Evolutionary conservation across 2,329 filamentous ascomycete genomes (phyloP), one percentile per base, ranked within the genome.

Genomic region (Pseudogymnoascus pannorum): DNA sequence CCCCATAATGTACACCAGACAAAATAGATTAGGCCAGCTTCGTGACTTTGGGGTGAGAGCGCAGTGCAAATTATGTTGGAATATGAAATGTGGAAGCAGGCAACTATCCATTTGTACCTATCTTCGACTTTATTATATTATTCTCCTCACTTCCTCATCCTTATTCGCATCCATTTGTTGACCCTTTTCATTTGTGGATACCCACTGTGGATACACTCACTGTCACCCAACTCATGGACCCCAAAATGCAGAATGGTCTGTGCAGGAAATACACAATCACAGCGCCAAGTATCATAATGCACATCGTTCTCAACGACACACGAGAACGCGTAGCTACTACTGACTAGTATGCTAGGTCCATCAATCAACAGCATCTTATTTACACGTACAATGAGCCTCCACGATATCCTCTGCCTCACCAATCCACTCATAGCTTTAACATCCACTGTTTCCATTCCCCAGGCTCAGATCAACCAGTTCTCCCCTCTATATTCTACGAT

Each of bases 381-480:
- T 29, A 3, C 14, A 29, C 24, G 6, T n/a, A 44, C 20, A 44
- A 40, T 48, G 42, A 16, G 6, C 11, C 42, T 48, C 42, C 60
- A 60, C 24, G 38, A 65, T 12, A 64, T 65, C 59, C 62, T 44
- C 64, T 65, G 59, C 57, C 59, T 65, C 36, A 65, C 58, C 8
- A 65, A 65, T 22, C 38, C 2, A 42, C n/a, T 12, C 59, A 64
- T 33, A 63, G 31, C 3, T 65, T n/a, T 4, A 65, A 65, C 20
- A 14, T 65, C 38, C 59, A 65, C 62, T 16, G 57, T 44, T 65
- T 64, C 60, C 36, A 64, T 44, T 57, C 63, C 24, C 63, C 59
- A 42, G 62, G 57, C 42, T 64, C 22, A 26, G 40, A 58, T 58
- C 59, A 61, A 61, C 54, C 59, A 61, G 61, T 61, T 58, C 63